A percentile compares a stretch with the other conserved stretches of the same genome.
phyloP scores from a whole-genome alignment of 2,329 filamentous ascomycete genomes.

The Paracoccidioides brasiliensis region DNA sequence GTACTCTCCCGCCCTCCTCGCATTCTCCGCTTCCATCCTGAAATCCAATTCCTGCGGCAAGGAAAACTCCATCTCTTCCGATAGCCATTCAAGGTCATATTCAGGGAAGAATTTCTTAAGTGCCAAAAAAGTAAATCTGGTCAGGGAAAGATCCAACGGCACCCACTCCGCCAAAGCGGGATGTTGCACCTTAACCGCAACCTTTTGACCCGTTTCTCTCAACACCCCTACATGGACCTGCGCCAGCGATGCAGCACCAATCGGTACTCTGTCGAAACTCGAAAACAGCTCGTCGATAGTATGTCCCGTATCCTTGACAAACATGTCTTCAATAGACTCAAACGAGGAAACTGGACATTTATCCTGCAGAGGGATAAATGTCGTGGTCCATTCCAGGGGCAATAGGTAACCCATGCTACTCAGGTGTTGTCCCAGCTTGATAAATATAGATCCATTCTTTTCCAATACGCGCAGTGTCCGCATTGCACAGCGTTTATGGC shows the following conservation, averaged over 20 bases:
- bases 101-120: slow-evolving; percentile 91
- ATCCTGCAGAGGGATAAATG: slow-evolving; percentile 92
- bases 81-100: slow-evolving; percentile 94
- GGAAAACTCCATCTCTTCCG: slow-evolving; percentile 81
- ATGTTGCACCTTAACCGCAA: slow-evolving; percentile 96
- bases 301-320: slow-evolving; percentile 65
- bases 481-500: slow-evolving; percentile 84
- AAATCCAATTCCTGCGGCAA: slow-evolving; percentile 90
- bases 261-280: slow-evolving; percentile 65
- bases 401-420: slow-evolving; percentile 93
- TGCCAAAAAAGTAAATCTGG: slow-evolving; percentile 75
- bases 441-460: slow-evolving; percentile 95
- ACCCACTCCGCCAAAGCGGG: slow-evolving; percentile 82
- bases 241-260: slow-evolving; percentile 85
- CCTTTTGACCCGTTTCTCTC: slow-evolving; percentile 67
- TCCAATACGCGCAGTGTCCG: slow-evolving; percentile 78
- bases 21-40: slow-evolving; percentile 70
- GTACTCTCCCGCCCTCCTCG: slow-evolving; percentile 63
- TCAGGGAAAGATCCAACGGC: slow-evolving; percentile 73
- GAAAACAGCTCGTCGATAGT: slow-evolving; percentile 73
- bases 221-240: slow-evolving; percentile 85
- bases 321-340: slow-evolving; percentile 78
- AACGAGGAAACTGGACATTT: slow-evolving; percentile 86
- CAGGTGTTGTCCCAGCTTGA: slow-evolving; percentile 92
- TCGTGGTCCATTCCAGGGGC: slow-evolving; percentile 82